Evolutionary conservation across 2,329 filamentous ascomycete species (phyloP).

Genomic region (Tolypocladium pustulatum): DNA sequence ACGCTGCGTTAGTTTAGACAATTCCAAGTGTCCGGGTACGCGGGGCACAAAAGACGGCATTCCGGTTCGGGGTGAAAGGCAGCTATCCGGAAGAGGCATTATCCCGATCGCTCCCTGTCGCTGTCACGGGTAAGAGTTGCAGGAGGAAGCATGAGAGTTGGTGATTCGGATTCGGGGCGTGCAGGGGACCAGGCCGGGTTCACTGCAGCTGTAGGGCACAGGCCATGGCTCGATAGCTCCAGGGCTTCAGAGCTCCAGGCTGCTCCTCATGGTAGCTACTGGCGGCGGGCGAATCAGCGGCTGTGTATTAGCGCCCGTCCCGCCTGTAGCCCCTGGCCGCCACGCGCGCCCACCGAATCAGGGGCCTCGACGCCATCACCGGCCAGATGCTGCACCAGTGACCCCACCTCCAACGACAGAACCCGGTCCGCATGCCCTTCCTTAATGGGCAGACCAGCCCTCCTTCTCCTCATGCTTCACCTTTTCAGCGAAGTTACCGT

Average conservation of each 20-base stretch:
- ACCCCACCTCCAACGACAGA: background rate
- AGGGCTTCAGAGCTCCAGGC: background rate
- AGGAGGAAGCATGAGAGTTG: background rate
- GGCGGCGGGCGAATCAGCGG: constrained; percentile 8
- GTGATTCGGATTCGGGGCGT: background rate
- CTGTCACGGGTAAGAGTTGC: background rate
- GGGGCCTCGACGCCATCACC: constrained; percentile 1
- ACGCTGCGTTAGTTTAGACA: background rate
- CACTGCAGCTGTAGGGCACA: background rate
- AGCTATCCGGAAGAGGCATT: background rate
- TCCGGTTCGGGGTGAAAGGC: background rate
- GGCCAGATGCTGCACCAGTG: background rate
- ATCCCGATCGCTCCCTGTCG: background rate
- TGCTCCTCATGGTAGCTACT: background rate
- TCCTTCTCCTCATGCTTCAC: background rate
- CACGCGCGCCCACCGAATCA: constrained; percentile 7
- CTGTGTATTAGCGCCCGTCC: constrained; percentile 8
- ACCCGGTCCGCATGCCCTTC: background rate
- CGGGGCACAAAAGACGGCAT: background rate
- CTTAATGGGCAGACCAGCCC: background rate
- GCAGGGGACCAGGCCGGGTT: background rate
- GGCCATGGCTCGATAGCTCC: background rate
- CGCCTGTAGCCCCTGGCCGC: constrained; percentile 1
- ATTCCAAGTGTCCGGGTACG: background rate
- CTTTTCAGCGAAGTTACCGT: background rate